Conservation (phyloP, 225 moss, liverwort and hornwort genomes). For the Pleurozium schreberi region DNA sequence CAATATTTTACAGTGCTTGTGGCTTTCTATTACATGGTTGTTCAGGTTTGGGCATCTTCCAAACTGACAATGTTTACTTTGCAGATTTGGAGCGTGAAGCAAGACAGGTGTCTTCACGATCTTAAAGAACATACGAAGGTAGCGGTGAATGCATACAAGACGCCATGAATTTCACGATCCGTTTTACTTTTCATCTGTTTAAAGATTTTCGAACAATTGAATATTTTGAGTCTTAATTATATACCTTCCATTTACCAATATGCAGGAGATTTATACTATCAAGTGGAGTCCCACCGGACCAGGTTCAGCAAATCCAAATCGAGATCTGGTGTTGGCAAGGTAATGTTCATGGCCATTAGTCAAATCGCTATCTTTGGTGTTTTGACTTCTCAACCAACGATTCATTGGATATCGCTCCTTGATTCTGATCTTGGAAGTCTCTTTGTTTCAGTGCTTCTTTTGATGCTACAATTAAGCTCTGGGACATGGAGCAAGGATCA, state of each 20-base stretch:
- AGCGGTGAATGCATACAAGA: neutral
- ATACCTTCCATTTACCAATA: neutral
- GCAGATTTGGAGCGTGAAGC: slow-evolving; percentile 98
- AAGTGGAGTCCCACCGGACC: slow-evolving; percentile 99
- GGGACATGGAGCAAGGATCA: slow-evolving; percentile 87
- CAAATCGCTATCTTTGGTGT: neutral
- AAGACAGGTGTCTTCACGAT: slow-evolving; percentile 91
- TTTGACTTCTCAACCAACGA: neutral
- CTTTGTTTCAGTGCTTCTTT: slow-evolving; percentile 73
- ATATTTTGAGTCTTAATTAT: neutral
- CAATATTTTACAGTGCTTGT: neutral
- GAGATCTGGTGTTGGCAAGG: slow-evolving; percentile 90
- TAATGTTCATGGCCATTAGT: neutral
- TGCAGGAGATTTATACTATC: slow-evolving; percentile 94
- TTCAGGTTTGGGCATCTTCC: neutral
- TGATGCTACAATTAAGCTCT: slow-evolving; percentile 94
- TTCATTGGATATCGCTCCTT: neutral
- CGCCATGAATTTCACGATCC: neutral
- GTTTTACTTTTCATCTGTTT: neutral
- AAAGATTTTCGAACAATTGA: neutral
- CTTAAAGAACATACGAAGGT: slow-evolving; percentile 96
- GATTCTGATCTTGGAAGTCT: neutral
- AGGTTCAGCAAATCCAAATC: slow-evolving; percentile 85
- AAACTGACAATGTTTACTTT: neutral
- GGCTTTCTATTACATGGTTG: neutral